Evolutionary conservation across 495 filamentous ascomycete species (phyloP).

Genomic region (Penicillium parvum): DNA sequence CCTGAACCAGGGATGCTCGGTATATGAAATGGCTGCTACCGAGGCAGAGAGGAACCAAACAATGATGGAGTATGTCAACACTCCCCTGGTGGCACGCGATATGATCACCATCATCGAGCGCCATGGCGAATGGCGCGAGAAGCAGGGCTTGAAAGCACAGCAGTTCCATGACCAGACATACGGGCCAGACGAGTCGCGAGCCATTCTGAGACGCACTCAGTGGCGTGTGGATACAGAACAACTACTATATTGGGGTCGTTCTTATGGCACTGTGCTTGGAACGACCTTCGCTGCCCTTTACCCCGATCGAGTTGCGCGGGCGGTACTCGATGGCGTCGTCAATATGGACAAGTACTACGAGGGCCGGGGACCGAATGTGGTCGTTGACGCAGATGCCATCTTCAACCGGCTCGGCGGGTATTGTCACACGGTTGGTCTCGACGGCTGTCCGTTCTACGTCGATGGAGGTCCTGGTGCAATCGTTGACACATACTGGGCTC

Average conservation of each 20-base stretch:
- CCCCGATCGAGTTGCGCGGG: conserved; percentile 46
- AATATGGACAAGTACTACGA: conserved; percentile 45
- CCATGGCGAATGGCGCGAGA: conserved; percentile 43
- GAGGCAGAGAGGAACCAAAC: conserved; percentile 21
- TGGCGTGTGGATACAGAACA: conserved; percentile 40
- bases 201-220: conserved; percentile 23
- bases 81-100: conserved; percentile 44
- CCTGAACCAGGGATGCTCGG: conserved; percentile 35
- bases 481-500: conserved; percentile 32
- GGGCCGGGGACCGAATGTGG: conserved; percentile 36
- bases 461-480: conserved; percentile 35
- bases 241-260: conserved; percentile 61
- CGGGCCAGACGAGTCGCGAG: conserved; percentile 27
- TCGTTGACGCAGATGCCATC: conserved; percentile 47
- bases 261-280: conserved; percentile 65
- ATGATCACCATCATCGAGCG: conserved; percentile 50
- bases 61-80: conserved; percentile 46
- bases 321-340: conserved; percentile 52
- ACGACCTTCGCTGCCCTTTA: conserved; percentile 52
- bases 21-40: conserved; percentile 23
- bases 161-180: conserved; percentile 21
- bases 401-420: conserved; percentile 44
- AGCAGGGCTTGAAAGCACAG: conserved; percentile 29
- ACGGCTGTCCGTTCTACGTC: conserved; percentile 41
- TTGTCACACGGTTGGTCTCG: conserved; percentile 42